Evolutionary conservation across 2,329 filamentous ascomycete genomes (phyloP).

Genomic region (Phyllosticta citrichinensis): DNA sequence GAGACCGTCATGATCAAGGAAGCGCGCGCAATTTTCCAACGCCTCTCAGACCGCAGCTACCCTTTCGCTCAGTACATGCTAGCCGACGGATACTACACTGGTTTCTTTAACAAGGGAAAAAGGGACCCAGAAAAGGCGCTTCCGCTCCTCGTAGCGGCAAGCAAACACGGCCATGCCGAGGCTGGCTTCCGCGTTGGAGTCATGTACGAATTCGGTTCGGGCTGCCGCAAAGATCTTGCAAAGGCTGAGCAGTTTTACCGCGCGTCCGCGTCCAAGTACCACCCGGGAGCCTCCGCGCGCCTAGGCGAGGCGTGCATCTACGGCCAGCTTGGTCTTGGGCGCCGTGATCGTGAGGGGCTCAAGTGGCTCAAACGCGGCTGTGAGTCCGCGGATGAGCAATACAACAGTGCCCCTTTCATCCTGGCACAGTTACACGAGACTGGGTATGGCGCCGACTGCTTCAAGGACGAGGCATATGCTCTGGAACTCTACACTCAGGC

Average conservation of each 20-base stretch:
- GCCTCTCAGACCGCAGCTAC: slow-evolving; percentile 76
- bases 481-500: slow-evolving; percentile 91
- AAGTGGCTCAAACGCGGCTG: slow-evolving; percentile 94
- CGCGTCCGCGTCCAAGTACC: slow-evolving; percentile 81
- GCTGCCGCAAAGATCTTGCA: slow-evolving; percentile 75
- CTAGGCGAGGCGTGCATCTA: slow-evolving; percentile 83
- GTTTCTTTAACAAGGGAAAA: slow-evolving; percentile 89
- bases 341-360: slow-evolving; percentile 78
- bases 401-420: slow-evolving; percentile 88
- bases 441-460: slow-evolving; percentile 81
- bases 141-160: slow-evolving; percentile 81
- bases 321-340: slow-evolving; percentile 75
- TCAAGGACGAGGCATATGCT: slow-evolving; percentile 81
- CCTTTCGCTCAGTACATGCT: slow-evolving; percentile 98
- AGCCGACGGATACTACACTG: slow-evolving; percentile 86
- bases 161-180: slow-evolving; percentile 95
- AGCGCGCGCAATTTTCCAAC: slow-evolving; percentile 80
- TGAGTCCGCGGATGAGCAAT: slow-evolving; percentile 81
- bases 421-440: slow-evolving; percentile 80
- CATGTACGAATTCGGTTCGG: slow-evolving; percentile 98
- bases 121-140: slow-evolving; percentile 88
- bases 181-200: slow-evolving; percentile 86
- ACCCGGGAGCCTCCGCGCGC: slow-evolving; percentile 89
- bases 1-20: slow-evolving; percentile 61
- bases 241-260: slow-evolving; percentile 94